Base-by-base conservation (phyloP, 148 eudicot genomes). In the Persicaria maculosa region DNA sequence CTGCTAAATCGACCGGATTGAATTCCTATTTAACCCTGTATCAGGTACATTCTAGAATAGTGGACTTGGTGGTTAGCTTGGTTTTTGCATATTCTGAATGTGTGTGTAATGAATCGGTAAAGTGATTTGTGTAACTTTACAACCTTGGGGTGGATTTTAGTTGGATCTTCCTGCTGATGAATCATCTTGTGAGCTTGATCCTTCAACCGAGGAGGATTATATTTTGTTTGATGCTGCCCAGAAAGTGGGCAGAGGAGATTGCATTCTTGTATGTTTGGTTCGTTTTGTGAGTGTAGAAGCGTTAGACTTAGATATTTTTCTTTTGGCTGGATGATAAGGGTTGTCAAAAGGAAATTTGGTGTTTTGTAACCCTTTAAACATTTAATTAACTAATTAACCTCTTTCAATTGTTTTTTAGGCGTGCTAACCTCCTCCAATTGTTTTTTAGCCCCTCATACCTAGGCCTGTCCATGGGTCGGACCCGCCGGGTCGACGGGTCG, bases 51-150 rank as follows among this genome's bases (percentile, higher is more conserved):
- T 57, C 62, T 57, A 57, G 62, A 57, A 25, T 57, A 57, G 62
- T 19, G 25, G 62, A 31, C 40, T 3, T 31, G 2, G 40, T 31
- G 40, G 62, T n/a, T 57, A 57, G 62, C 9, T 57, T 9, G 62
- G 62, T 9, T 12, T 57, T 19, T 57, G 62, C 62, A 5, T 48
- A 57, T n/a, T 57, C 25, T 57, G 25, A 57, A 57, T 57, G 17
- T 57, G 62, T 57, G 62, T 57, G 52, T 48, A 57, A 57, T 19
- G 25, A 57, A 57, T 57, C 5, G 62, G 62, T 57, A 19, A 57
- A 31, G 40, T 31, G 40, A n/a, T 17, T 57, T 57, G 62, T 57
- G 62, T 57, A 57, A 17, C 19, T 50, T 50, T 31, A 31, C 40
- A 50, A 15, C 2, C 16, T 9, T 50, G 55, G 17, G 62, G 62